These are phyloP conservation scores for Ceratopteris richardii DNA, from an alignment of 75 land plant species.

Conservation along the genomic window DNA sequence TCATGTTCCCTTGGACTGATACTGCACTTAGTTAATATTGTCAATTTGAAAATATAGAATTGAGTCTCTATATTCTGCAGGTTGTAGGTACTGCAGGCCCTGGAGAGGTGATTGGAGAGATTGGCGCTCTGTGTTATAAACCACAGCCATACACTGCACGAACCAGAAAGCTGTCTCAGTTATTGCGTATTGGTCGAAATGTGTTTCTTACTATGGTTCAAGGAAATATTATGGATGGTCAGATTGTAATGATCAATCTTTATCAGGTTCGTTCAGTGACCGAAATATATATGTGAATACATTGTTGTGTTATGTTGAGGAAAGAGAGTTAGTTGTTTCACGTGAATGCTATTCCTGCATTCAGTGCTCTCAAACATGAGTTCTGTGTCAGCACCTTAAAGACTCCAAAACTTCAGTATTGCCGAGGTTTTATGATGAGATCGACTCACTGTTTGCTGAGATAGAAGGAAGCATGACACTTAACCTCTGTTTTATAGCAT, in stretches of 20 bases:
- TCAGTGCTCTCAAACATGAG: not conserved
- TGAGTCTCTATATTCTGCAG: constrained; percentile 14
- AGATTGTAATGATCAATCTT: constrained; percentile 53
- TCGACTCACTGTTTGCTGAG: constrained; percentile 6
- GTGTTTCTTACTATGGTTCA: constrained; percentile 44
- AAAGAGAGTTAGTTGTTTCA: too few relatives aligned
- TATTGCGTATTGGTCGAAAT: constrained; percentile 48
- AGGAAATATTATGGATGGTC: constrained; percentile 46
- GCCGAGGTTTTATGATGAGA: not conserved
- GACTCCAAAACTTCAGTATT: not conserved
- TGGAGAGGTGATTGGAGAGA: constrained; percentile 58
- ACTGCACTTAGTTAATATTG: too few relatives aligned
- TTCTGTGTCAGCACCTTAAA: not conserved
- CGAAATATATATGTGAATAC: too few relatives aligned
- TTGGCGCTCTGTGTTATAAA: constrained; percentile 61
- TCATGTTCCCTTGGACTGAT: too few relatives aligned
- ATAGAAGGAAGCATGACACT: constrained; percentile 30
- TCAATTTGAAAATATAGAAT: too few relatives aligned
- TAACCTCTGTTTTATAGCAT: constrained; percentile 42
- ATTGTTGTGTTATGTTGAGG: too few relatives aligned
- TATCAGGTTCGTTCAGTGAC: constrained; percentile 41
- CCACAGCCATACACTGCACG: constrained; percentile 62
- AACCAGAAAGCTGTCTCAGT: constrained; percentile 45
- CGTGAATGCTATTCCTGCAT: too few relatives aligned
- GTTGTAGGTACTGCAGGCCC: constrained; percentile 21